Conservation (phyloP, 2,329 filamentous ascomycete genomes). For the Thyridium curvatum region DNA sequence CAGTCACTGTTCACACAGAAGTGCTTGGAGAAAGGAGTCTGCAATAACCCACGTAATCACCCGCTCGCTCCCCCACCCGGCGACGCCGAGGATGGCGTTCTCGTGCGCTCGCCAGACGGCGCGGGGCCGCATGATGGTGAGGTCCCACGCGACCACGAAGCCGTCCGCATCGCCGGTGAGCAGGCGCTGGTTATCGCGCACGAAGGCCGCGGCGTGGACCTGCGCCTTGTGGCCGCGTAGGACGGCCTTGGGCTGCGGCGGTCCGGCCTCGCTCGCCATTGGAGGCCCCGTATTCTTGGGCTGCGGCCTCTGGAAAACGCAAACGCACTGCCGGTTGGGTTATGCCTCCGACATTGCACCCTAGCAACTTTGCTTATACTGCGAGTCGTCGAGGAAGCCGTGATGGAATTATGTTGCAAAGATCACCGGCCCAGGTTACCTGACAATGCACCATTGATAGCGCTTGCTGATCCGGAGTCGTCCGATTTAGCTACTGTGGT, state of each 20-base stretch:
- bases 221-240: slow-evolving; percentile 80
- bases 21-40: no score
- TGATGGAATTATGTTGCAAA: no score
- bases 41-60: slow-evolving; percentile 82
- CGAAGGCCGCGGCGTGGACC: slow-evolving; percentile 71
- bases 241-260: slow-evolving; percentile 51
- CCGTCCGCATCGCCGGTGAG: slow-evolving; percentile 86
- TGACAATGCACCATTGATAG: no score
- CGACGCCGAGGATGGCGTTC: slow-evolving; percentile 68
- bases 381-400: no score
- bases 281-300: no score
- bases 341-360: no score
- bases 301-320: no score
- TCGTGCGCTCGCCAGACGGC: slow-evolving; percentile 85
- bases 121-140: slow-evolving; percentile 71
- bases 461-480: no score
- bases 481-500: no score
- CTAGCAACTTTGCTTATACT: no score
- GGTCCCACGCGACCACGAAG: slow-evolving; percentile 80
- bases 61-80: slow-evolving; percentile 63
- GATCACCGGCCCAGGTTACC: no score
- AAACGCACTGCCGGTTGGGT: no score
- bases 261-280: slow-evolving; percentile 17
- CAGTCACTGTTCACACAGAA: not conserved
- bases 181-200: slow-evolving; percentile 67